Evolutionary conservation across 139 green algal genomes (phyloP), one percentile per base, ranked within the genome.

Genomic region (Ettlia oleoabundans): DNA sequence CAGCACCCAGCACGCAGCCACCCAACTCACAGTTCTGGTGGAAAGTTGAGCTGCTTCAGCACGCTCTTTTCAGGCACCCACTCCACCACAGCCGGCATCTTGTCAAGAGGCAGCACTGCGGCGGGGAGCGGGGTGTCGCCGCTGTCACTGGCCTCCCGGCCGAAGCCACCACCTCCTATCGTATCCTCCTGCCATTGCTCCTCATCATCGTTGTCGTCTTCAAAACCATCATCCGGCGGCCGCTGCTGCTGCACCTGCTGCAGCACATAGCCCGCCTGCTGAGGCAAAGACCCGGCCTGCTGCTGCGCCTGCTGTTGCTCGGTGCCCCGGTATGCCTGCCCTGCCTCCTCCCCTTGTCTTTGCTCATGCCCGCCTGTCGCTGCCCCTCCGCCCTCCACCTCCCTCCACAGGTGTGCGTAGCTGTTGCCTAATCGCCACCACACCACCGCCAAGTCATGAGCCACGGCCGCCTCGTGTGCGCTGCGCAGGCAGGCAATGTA

Each of bases 21-120:
- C 47, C 15, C 47, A 10, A 47, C 66, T 74, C 66, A 74, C 66
- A 55, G 41, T 4, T 35, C 35, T 22, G 38, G 66, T 5, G 66
- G 66, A 10, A 74, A 74, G 38, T 74, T 74, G 66, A 74, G 66
- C 66, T 74, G 66, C 66, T 74, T 74, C 38, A 74, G 66, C 18
- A 38, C 4, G 8, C 18, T 13, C 66, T 38, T 51, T 37, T 52
- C 38, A 21, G 38, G 7, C 24, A 26, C 1, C 66, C 37, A 53
- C 37, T 53, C 22, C 21, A 74, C 19, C n/a, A 33, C 65, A 21
- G 15, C 33, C 15, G 65, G n/a, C 35, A 51, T 33, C 65, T 30
- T 5, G 10, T n/a, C 28, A 33, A 38, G 28, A 67, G n/a, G 24
- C 7, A 32, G n/a, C n/a, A n/a, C n/a, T n/a, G n/a, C n/a, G n/a